These are phyloP conservation scores for Trapa bicornis DNA, from an alignment of 345 rosid species.

Conservation along the genomic window DNA sequence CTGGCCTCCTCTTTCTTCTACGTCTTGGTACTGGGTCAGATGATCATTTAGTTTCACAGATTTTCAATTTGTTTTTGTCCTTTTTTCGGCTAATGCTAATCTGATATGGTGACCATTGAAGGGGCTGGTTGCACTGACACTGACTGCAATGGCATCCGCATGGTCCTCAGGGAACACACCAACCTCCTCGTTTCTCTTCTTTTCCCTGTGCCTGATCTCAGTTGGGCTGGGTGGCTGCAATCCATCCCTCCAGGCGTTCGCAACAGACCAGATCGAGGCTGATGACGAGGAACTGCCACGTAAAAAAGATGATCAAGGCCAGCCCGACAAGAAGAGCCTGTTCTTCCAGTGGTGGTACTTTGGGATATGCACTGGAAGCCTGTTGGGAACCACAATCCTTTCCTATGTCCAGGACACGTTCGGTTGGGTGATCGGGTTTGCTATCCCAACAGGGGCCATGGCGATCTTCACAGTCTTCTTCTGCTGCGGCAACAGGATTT, in stretches of 20 bases:
- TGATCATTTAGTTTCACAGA: no score
- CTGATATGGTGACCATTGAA: conserved; percentile 10
- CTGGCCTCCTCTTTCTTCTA: conserved; percentile 65
- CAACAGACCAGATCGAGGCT: conserved; percentile 63
- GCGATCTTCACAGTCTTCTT: conserved; percentile 36
- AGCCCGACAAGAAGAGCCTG: conserved; percentile 30
- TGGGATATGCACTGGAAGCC: conserved; percentile 77
- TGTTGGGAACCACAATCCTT: conserved; percentile 72
- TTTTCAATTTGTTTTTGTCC: no score
- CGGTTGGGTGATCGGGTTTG: conserved; percentile 89
- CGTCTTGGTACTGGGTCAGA: conserved; percentile 35
- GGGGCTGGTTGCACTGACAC: conserved; percentile 81
- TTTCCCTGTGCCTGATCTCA: conserved; percentile 65
- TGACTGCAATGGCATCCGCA: conserved; percentile 49
- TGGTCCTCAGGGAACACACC: conserved; percentile 27
- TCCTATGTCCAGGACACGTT: conserved; percentile 80
- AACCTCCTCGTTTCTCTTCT: conserved; percentile 47
- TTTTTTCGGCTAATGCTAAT: no score
- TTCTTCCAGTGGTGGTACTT: conserved; percentile 97
- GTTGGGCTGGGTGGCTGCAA: conserved; percentile 74
- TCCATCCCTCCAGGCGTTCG: conserved; percentile 91
- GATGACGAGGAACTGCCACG: conserved; percentile 37
- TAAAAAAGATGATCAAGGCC: conserved; percentile 23
- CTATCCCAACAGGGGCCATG: conserved; percentile 73
- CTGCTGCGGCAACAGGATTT: conserved; percentile 47